Base-by-base conservation (phyloP, 1,284 basidiomycete genomes). In the Puccinia triticina region DNA sequence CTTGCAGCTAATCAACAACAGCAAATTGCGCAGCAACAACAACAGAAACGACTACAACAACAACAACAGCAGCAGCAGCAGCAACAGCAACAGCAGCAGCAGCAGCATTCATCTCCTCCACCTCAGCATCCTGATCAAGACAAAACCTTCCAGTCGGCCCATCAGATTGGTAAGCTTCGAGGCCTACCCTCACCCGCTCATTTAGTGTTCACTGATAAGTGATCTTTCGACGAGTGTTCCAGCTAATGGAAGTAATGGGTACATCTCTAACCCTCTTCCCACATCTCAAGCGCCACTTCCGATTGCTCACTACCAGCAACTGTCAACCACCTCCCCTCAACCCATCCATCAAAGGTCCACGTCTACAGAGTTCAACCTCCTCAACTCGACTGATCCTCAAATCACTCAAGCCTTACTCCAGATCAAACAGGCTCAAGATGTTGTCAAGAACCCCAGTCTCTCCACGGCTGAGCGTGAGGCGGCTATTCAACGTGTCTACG, bases 1-100 rank as follows among this genome's bases (percentile, higher is more conserved):
- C 23, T 82, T 2, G 57, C 66, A 40, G 80, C 72, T 34, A 12
- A 50, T 23, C 80, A 82, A 34, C 80, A 82, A 43, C 80, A 82
- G 37, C 57, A 75, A 64, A n/a, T 74, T 14, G 69, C 57, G 21
- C 79, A 81, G 32, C 69, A 81, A 18, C 71, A 80, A 61, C 53
- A 43, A 14, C 77, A 59, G 26, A 67, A 72, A 43, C 66, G 73
- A 43, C 77, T 72, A 48, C 67, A 80, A 26, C 29, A 57, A 55
- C 66, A 59, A 46, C 67, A 72, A 34, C 66, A 80, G 48, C 48
- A 57, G n/a, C 77, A 80, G 46, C 66, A 72, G n/a, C 48, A 57
- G 12, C 77, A 69, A 32, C 50, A 29, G 12, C 76, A 78, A 53
- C 77, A 53, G 12, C 40, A 43, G n/a, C 75, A 77, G 16, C 75